Conservation (phyloP, 768 basidiomycete genomes). For the Leccinum aurantiacum region DNA sequence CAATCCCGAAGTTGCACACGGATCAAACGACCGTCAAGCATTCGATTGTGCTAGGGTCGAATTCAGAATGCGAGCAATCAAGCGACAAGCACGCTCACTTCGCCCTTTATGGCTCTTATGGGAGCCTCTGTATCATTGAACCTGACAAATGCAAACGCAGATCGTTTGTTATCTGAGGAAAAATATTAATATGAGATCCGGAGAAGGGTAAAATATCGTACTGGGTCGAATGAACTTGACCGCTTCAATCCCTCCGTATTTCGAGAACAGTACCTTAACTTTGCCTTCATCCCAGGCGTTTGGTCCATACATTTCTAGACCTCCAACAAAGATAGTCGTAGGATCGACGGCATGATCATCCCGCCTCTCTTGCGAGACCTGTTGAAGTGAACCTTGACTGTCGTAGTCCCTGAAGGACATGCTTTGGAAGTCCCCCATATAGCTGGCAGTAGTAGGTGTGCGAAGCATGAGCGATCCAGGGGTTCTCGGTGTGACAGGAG, state of each 20-base stretch:
- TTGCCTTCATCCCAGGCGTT: slow-evolving; percentile 69
- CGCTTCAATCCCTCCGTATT: slow-evolving; percentile 63
- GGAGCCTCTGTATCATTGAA: slow-evolving; percentile 64
- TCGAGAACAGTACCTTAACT: slow-evolving; percentile 56
- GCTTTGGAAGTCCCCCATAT: slow-evolving; percentile 35
- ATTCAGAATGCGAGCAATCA: slow-evolving; percentile 3
- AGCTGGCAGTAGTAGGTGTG: slow-evolving; percentile 46
- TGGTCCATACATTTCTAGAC: slow-evolving; percentile 63
- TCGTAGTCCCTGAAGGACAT: slow-evolving; percentile 26
- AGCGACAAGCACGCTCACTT: slow-evolving; percentile 42
- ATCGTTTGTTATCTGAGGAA: slow-evolving; percentile 52
- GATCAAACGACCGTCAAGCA: slow-evolving; percentile 67
- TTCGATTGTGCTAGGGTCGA: slow-evolving; percentile 61
- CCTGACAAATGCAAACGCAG: slow-evolving; percentile 80
- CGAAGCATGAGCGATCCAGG: slow-evolving; percentile 47
- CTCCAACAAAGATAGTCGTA: slow-evolving; percentile 74
- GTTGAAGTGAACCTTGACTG: slow-evolving; percentile 19
- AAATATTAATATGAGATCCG: slow-evolving; percentile 1
- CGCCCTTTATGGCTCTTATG: slow-evolving; percentile 62
- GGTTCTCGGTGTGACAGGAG: slow-evolving; percentile 52
- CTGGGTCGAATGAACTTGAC: slow-evolving; percentile 67
- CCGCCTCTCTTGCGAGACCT: slow-evolving; percentile 24
- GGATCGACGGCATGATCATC: slow-evolving; percentile 56
- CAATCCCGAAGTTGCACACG: slow-evolving; percentile 75
- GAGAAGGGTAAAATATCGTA: slow-evolving; percentile 35